Evolutionary conservation across 2,329 filamentous ascomycete species (phyloP).

Genomic region (Cadophora malorum): DNA sequence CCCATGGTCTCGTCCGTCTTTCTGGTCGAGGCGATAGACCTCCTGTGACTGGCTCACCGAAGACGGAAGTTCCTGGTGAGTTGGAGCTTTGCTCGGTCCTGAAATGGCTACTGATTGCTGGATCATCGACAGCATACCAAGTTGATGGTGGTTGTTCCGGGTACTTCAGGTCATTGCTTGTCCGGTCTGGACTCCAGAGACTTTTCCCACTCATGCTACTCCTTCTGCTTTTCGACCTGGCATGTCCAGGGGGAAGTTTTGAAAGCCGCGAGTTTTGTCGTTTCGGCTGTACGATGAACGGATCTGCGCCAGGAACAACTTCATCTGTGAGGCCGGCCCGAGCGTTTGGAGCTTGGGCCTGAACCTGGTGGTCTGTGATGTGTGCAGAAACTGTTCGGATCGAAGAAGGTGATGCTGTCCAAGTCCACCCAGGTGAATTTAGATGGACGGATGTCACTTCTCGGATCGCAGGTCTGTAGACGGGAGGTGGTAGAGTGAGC

Average conservation of each 20-base stretch:
- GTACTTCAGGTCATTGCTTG: slow-evolving; percentile 32
- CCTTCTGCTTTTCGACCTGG: slow-evolving; percentile 41
- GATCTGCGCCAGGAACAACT: slow-evolving; percentile 63
- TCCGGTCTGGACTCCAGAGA: slow-evolving; percentile 36
- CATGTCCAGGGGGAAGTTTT: slow-evolving; percentile 49
- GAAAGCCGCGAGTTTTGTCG: slow-evolving; percentile 60
- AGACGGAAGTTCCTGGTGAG: slow-evolving; percentile 38
- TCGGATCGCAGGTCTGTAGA: slow-evolving; percentile 24
- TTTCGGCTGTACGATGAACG: slow-evolving; percentile 61
- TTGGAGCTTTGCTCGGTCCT: slow-evolving; percentile 30
- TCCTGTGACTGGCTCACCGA: slow-evolving; percentile 31
- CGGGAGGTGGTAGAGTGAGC: slow-evolving; percentile 24
- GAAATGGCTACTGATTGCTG: slow-evolving; percentile 27
- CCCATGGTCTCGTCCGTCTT: slow-evolving; percentile 31
- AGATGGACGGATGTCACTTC: slow-evolving; percentile 24
- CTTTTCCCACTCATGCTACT: slow-evolving; percentile 43
- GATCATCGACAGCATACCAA: slow-evolving; percentile 38
- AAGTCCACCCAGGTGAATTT: slow-evolving; percentile 39
- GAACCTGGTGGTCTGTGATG: slow-evolving; percentile 48
- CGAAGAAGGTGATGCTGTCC: slow-evolving; percentile 38
- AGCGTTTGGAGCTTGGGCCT: slow-evolving; percentile 67
- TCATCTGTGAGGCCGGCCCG: slow-evolving; percentile 68
- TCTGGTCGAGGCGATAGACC: slow-evolving; percentile 41
- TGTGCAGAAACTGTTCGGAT: slow-evolving; percentile 41
- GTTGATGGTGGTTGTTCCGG: slow-evolving; percentile 32